A percentile compares a stretch with the other conserved stretches of the same genome.
Conservation (phyloP, 1,139 yeast species). For the Taphrina deformans region DNA sequence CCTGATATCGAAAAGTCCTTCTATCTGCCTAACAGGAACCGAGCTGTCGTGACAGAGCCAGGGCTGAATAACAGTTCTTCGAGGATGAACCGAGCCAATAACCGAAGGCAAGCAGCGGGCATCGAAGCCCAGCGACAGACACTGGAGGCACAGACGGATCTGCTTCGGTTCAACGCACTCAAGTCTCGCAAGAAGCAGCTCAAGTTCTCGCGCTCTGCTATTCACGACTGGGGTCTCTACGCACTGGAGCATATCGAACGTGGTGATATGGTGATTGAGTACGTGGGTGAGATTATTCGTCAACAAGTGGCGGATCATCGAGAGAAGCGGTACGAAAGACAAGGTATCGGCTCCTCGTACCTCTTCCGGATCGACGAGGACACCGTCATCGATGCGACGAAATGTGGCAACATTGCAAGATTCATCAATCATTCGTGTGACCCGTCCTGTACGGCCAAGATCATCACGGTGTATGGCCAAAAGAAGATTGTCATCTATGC, state of each 20-base stretch:
- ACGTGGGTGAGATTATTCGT: conserved; percentile 94
- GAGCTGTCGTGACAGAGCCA: conserved; percentile 50
- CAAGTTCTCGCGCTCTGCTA: conserved; percentile 91
- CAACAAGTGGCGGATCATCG: conserved; percentile 94
- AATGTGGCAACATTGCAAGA: conserved; percentile 93
- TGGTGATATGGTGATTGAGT: conserved; percentile 95
- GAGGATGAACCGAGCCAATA: conserved; percentile 82
- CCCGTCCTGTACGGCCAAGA: conserved; percentile 96
- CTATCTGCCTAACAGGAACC: conserved; percentile 77
- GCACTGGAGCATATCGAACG: conserved; percentile 94
- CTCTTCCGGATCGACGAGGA: conserved; percentile 89
- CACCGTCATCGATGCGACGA: conserved; percentile 95
- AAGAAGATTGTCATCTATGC: conserved; percentile 96
- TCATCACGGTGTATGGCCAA: conserved; percentile 90
- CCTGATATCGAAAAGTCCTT: conserved; percentile 70
- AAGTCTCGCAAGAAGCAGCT: conserved; percentile 91
- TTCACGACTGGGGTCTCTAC: conserved; percentile 96
- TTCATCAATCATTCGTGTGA: conserved; percentile 86
- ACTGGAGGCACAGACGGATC: conserved; percentile 79
- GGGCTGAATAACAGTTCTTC: conserved; percentile 51
- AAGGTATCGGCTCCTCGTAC: conserved; percentile 95
- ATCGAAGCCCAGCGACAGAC: conserved; percentile 76
- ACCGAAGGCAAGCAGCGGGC: conserved; percentile 88
- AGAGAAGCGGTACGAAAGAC: conserved; percentile 78
- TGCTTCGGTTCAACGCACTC: conserved; percentile 57